phyloP scores from a whole-genome alignment of 208 protist genomes.

The Naegleria lovaniensis region DNA sequence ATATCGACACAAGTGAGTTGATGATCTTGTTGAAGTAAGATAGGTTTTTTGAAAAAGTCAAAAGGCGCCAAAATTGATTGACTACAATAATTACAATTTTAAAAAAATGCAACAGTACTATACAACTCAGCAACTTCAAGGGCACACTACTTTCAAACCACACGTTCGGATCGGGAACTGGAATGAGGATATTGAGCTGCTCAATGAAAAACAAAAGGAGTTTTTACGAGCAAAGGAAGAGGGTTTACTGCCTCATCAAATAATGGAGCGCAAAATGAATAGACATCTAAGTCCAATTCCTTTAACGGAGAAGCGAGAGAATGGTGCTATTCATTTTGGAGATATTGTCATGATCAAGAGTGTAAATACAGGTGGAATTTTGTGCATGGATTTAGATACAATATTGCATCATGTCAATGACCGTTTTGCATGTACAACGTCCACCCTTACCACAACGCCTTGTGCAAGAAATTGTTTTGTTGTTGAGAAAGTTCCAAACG shows the following conservation, averaged over 20 bases:
- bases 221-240: neutral
- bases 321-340: neutral
- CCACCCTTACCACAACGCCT: neutral
- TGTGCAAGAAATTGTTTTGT: neutral
- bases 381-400: slow-evolving; percentile 5
- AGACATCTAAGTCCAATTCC: neutral
- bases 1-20: too few relatives aligned
- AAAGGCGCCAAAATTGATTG: neutral
- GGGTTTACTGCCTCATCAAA: neutral
- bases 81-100: neutral
- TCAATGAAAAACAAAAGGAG: neutral
- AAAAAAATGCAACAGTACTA: slow-evolving; percentile 23
- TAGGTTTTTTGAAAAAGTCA: neutral
- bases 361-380: neutral
- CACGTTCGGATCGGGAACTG: slow-evolving; percentile 6
- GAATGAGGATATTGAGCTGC: slow-evolving; percentile 4
- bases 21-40: too few relatives aligned
- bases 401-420: slow-evolving; percentile 12
- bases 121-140: slow-evolving; percentile 7
- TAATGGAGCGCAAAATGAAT: neutral
- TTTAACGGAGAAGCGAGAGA: neutral
- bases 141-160: neutral
- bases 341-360: neutral
- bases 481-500: neutral
- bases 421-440: neutral